A percentile compares a stretch with the other conserved stretches of the same genome.
Evolutionary conservation across 768 basidiomycete species (phyloP).

Genomic region (Leccinum broughii): DNA sequence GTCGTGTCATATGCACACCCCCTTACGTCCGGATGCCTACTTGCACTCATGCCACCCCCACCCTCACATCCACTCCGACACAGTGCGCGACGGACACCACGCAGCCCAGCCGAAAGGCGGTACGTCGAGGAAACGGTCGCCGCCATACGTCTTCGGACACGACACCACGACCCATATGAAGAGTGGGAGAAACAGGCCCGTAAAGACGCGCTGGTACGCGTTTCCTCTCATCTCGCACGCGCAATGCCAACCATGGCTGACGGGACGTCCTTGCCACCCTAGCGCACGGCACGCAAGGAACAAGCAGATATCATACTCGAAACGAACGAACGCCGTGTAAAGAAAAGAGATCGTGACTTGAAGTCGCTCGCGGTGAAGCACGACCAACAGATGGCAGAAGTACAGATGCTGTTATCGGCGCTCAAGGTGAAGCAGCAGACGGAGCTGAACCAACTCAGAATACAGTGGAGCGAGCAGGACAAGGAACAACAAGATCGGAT

Average conservation of each 20-base stretch:
- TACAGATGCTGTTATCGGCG: slow-evolving; percentile 45
- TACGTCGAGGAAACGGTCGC: slow-evolving; percentile 47
- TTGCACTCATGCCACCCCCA: not conserved
- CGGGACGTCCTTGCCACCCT: not conserved
- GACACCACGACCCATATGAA: slow-evolving; percentile 48
- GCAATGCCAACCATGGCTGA: not conserved
- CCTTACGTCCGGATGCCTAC: not conserved
- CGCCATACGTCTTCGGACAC: slow-evolving; percentile 44
- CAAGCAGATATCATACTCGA: slow-evolving; percentile 23
- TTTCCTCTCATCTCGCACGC: not conserved
- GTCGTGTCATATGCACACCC: slow-evolving; percentile 14
- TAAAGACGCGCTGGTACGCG: slow-evolving; percentile 45
- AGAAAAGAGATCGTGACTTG: slow-evolving; percentile 14
- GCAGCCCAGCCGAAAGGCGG: slow-evolving; percentile 33
- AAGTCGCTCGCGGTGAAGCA: slow-evolving; percentile 42
- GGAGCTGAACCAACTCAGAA: slow-evolving; percentile 46
- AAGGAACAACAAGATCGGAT: slow-evolving; percentile 54
- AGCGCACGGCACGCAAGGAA: slow-evolving; percentile 43
- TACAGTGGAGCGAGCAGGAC: slow-evolving; percentile 47
- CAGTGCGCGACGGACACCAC: slow-evolving; percentile 23
- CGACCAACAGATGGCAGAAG: slow-evolving; percentile 52
- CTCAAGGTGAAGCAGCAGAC: slow-evolving; percentile 46
- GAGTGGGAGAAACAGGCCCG: slow-evolving; percentile 45
- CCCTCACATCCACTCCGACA: not conserved
- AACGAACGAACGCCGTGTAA: slow-evolving; percentile 17